Conservation (phyloP, 345 rosid species). For the Lumnitzera littorea region DNA sequence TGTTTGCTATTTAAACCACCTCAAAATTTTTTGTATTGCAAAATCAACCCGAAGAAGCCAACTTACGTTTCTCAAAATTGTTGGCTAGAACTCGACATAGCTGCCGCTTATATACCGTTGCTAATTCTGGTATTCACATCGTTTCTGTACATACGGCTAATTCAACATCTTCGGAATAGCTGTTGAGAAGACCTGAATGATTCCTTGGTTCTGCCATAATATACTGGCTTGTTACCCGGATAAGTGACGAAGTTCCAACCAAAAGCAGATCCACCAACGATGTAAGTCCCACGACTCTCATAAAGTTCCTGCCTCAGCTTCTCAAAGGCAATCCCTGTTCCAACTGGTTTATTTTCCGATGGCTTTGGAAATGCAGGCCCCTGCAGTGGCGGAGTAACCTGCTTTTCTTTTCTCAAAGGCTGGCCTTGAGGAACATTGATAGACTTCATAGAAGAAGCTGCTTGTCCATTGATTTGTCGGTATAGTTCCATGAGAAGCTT, state of each 20-base stretch:
- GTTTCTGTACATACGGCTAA: too few species aligned
- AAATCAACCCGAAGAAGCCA: too few species aligned
- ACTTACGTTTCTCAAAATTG: too few species aligned
- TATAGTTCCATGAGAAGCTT: conserved; percentile 52
- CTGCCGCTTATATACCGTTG: too few species aligned
- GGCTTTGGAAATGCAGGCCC: conserved; percentile 9
- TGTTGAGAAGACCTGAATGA: conserved; percentile 48
- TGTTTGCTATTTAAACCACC: too few species aligned
- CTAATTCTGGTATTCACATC: too few species aligned
- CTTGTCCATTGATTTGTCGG: conserved; percentile 43
- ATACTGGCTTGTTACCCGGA: conserved; percentile 36
- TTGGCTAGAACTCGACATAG: too few species aligned
- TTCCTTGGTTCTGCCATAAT: conserved; percentile 66
- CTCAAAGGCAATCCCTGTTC: conserved; percentile 10
- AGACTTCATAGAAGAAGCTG: conserved; percentile 16
- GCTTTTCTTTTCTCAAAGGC: conserved; percentile 26
- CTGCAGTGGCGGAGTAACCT: conserved; percentile 14
- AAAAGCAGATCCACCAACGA: conserved; percentile 80
- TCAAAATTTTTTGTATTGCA: too few species aligned
- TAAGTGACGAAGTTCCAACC: conserved; percentile 87
- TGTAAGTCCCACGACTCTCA: conserved; percentile 17
- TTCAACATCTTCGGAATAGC: conserved; percentile 11
- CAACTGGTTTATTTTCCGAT: conserved; percentile 14
- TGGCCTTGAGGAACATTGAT: conserved; percentile 21
- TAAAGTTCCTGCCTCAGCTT: conserved; percentile 21